These are phyloP conservation scores for Trichoderma virens DNA, from an alignment of 495 filamentous ascomycete genomes.

Conservation along the genomic window DNA sequence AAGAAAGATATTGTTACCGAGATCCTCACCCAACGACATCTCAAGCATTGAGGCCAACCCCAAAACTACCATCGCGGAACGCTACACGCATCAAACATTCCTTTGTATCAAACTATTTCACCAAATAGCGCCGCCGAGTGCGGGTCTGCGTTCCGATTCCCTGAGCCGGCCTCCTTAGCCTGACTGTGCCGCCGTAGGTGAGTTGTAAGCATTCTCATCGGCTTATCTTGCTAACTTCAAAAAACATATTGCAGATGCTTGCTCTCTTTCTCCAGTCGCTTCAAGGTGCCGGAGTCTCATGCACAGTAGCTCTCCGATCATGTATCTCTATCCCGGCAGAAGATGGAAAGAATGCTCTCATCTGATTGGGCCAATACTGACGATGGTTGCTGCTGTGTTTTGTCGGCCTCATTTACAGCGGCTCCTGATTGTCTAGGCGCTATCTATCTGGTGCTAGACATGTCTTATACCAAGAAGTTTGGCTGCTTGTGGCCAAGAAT, in stretches of 20 bases:
- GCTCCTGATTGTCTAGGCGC: neutral
- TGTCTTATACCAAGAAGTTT: neutral
- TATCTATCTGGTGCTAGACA: neutral
- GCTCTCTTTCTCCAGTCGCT: too few relatives aligned
- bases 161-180: neutral
- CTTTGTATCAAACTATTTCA: neutral
- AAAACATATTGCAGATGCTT: too few relatives aligned
- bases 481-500: neutral
- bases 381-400: neutral
- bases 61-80: neutral
- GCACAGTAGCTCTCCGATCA: too few relatives aligned
- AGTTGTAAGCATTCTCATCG: neutral
- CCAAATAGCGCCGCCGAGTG: neutral
- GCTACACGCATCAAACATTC: neutral
- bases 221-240: neutral
- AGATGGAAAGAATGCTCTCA: neutral
- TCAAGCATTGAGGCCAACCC: neutral
- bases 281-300: too few relatives aligned
- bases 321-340: neutral
- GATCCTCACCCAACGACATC: neutral
- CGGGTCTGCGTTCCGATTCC: neutral
- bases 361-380: neutral
- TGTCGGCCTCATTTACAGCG: neutral
- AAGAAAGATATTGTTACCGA: neutral
- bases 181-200: neutral